These are phyloP conservation scores for Pseudoscleropodium purum DNA, from an alignment of 225 moss, liverwort and hornwort species.

Conservation along the genomic window DNA sequence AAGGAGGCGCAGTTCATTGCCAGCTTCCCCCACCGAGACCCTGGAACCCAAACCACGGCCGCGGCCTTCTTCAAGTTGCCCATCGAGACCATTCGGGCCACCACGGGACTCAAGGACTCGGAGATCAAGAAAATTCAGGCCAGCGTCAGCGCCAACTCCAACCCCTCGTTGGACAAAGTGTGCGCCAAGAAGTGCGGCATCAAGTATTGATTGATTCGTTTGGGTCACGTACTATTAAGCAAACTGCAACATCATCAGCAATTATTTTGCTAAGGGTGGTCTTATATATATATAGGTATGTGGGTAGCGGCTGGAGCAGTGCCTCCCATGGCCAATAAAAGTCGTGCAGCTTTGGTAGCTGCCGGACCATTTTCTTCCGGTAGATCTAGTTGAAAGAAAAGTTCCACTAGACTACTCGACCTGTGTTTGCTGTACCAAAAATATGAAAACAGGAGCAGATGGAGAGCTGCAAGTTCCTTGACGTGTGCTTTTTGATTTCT, in stretches of 20 bases:
- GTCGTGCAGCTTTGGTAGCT: not conserved
- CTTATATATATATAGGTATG: too few relatives aligned
- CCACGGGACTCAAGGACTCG: slow-evolving; percentile 1
- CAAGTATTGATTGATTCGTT: not conserved
- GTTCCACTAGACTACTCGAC: not conserved
- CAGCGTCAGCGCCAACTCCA: not conserved
- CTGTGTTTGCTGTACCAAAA: not conserved
- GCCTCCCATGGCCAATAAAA: not conserved
- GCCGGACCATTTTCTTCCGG: not conserved
- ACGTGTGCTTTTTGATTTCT: too few relatives aligned
- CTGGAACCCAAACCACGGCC: slow-evolving; percentile 23
- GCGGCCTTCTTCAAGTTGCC: slow-evolving; percentile 6
- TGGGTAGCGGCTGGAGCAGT: too few relatives aligned
- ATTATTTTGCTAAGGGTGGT: not conserved
- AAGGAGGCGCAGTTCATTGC: slow-evolving; percentile 35
- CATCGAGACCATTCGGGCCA: not conserved
- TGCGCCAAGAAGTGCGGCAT: slow-evolving; percentile 24
- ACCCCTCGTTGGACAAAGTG: slow-evolving; percentile 11
- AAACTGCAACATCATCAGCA: not conserved
- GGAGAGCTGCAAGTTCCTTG: too few relatives aligned
- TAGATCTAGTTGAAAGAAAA: not conserved
- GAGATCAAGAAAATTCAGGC: not conserved
- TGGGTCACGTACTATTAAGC: not conserved
- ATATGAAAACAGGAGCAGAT: too few relatives aligned
- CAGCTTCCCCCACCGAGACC: slow-evolving; percentile 26